Percentiles rank a stretch among this genome's conserved stretches.
These are phyloP conservation scores for Tulasnella sp. DNA, from an alignment of 768 basidiomycete species.

Conservation along the genomic window DNA sequence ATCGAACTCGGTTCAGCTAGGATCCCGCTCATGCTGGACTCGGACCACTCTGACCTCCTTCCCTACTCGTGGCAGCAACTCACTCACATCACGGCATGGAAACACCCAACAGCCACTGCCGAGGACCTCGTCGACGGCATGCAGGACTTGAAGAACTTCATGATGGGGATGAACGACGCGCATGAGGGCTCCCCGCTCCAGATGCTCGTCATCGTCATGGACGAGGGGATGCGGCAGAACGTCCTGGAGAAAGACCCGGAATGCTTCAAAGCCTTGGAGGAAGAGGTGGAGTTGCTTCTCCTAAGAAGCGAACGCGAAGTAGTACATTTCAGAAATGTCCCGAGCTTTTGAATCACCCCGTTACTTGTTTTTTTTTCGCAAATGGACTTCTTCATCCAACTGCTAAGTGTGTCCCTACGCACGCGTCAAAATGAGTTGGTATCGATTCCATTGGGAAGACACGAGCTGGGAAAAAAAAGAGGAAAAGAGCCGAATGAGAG, in stretches of 20 bases:
- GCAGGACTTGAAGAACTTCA: not conserved
- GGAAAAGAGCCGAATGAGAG: not conserved
- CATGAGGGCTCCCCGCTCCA: not conserved
- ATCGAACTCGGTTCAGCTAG: not conserved
- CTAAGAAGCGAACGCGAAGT: not conserved
- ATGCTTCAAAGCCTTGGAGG: not conserved
- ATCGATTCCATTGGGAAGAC: not conserved
- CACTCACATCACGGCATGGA: not conserved
- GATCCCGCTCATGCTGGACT: not conserved
- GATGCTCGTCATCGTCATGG: not conserved
- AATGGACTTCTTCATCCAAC: not conserved
- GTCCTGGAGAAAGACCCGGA: not conserved
- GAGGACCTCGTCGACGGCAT: not conserved
- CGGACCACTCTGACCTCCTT: not conserved
- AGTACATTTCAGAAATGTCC: not conserved
- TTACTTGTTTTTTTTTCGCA: not conserved
- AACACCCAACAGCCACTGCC: not conserved
- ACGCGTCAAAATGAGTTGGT: not conserved
- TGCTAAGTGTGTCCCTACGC: not conserved
- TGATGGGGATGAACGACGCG: not conserved
- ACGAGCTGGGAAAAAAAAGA: not conserved
- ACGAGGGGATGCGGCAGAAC: not conserved
- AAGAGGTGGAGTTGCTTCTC: not conserved
- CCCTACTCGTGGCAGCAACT: not conserved
- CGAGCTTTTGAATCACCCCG: not conserved